Evolutionary conservation across 2,329 filamentous ascomycete genomes (phyloP), one percentile per base, ranked within the genome.

Genomic region (Aureobasidium zeae): DNA sequence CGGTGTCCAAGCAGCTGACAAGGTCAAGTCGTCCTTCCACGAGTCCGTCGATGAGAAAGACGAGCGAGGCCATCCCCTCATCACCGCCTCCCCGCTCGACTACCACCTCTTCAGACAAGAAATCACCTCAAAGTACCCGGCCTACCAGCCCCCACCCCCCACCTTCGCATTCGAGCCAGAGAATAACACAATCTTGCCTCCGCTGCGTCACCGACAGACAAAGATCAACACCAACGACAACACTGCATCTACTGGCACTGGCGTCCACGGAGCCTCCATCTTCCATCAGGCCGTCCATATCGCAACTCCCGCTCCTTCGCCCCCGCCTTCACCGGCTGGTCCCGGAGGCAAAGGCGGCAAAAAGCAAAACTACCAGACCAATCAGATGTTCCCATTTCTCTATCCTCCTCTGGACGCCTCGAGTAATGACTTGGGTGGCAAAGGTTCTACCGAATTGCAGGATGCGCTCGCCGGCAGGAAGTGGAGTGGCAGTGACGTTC

Each of bases 281-380:
- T 73, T 98, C 19, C 80, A 96, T 59, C 89, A 96, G 57, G 86
- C 91, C 5, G 89, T 98, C 5, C 91, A 98, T 61, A 98, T 98
- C 54, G 91, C 91, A n/a, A 98, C 91, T 1, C 91, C 91, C 0
- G 89, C 88, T 0, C 91, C 91, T 1, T 98, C 91, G 0, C 91
- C 91, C 17, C 91, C 91, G 0, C 91, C 91, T 1, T 95, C 89
- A 1, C 91, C 91, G 8, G 81, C 82, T 24, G 88, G 76, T 1
- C 74, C 77, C 3, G 77, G 87, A 19, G 87, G 87, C 0, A 98
- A 96, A 62, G 86, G 84, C 41, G 88, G 83, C 1, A 98, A 98
- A 70, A 98, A 98, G 60, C 91, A 98, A 57, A 98, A 96, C 54
- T 98, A 98, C 56, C 91, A 98, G 62, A 98, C 91, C 0, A 98